Evolutionary conservation across 2,329 filamentous ascomycete genomes (phyloP).

Genomic region (Colletotrichum higginsianum): DNA sequence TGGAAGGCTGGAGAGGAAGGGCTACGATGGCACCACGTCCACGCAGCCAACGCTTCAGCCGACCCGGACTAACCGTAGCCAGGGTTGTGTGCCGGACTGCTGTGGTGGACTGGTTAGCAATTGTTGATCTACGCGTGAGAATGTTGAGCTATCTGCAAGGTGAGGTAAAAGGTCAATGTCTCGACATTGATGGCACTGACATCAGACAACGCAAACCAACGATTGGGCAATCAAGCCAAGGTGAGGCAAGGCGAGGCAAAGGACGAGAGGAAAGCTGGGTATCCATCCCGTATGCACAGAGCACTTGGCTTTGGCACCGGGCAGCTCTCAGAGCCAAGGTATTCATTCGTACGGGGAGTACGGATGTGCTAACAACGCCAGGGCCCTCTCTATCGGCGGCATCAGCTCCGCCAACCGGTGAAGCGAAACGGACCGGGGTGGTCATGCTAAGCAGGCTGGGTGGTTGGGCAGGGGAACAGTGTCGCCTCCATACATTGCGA

Average conservation of each 20-base stretch:
- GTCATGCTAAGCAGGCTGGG: conserved; percentile 34
- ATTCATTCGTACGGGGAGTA: too few species aligned
- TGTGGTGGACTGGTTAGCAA: conserved; percentile 10
- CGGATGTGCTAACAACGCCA: conserved; percentile 28
- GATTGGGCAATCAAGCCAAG: conserved; percentile 37
- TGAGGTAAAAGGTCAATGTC: conserved; percentile 17
- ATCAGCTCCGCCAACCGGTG: conserved; percentile 42
- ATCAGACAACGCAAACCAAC: conserved; percentile 28
- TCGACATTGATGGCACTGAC: conserved; percentile 32
- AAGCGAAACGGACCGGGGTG: conserved; percentile 38
- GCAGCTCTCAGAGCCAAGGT: conserved; percentile 3
- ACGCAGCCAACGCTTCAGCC: conserved; percentile 40
- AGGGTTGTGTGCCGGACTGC: conserved; percentile 12
- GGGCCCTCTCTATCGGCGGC: conserved; percentile 37
- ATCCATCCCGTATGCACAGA: neutral
- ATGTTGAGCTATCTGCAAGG: conserved; percentile 14
- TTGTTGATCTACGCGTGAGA: conserved; percentile 12
- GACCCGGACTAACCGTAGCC: conserved; percentile 24
- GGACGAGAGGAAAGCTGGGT: neutral
- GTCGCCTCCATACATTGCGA: conserved; percentile 29
- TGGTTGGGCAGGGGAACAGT: conserved; percentile 35
- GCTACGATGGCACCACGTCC: conserved; percentile 37
- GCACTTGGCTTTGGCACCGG: conserved; percentile 15
- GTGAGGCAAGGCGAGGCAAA: conserved; percentile 2
- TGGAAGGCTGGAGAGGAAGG: conserved; percentile 21